Percentiles rank a stretch among this genome's conserved stretches.
These are phyloP conservation scores for Kluyveromyces dobzhanskii DNA, from an alignment of 805 yeast species.

Conservation along the genomic window DNA sequence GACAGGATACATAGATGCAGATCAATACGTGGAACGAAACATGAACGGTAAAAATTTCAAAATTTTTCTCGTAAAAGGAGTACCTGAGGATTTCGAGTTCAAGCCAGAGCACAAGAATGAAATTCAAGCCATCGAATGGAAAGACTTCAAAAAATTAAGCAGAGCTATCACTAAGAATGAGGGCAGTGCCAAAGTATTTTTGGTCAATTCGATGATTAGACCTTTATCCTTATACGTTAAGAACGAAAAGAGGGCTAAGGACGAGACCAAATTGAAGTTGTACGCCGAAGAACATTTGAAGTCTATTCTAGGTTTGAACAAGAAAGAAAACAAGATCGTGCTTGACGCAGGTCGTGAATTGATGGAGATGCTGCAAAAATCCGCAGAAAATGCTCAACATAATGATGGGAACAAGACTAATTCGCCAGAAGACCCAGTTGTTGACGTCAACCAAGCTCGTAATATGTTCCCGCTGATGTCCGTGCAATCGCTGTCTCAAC, in stretches of 20 bases:
- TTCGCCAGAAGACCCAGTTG: not conserved
- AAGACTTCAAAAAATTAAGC: conserved; percentile 41
- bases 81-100: conserved; percentile 70
- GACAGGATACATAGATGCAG: conserved; percentile 53
- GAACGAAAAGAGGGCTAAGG: conserved; percentile 39
- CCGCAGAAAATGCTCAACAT: conserved; percentile 28
- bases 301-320: conserved; percentile 50
- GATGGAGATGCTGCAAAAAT: conserved; percentile 49
- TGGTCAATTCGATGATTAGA: conserved; percentile 34
- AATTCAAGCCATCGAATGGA: conserved; percentile 78
- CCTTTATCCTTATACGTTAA: conserved; percentile 45
- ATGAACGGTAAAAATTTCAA: conserved; percentile 78
- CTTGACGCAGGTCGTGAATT: conserved; percentile 72
- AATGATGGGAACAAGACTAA: conserved; percentile 6
- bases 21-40: conserved; percentile 73
- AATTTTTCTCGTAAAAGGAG: conserved; percentile 66
- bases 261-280: conserved; percentile 51
- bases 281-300: conserved; percentile 62
- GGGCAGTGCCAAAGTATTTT: conserved; percentile 28
- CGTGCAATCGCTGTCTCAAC: not conserved
- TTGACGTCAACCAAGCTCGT: conserved; percentile 1
- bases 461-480: conserved; percentile 1
- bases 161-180: conserved; percentile 28
- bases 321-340: conserved; percentile 20
- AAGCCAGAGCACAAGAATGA: conserved; percentile 82